Percentiles rank a stretch among this genome's conserved stretches.
Evolutionary conservation across 352 stramenopile species (phyloP).

Genomic region (Phytophthora podocarpi): DNA sequence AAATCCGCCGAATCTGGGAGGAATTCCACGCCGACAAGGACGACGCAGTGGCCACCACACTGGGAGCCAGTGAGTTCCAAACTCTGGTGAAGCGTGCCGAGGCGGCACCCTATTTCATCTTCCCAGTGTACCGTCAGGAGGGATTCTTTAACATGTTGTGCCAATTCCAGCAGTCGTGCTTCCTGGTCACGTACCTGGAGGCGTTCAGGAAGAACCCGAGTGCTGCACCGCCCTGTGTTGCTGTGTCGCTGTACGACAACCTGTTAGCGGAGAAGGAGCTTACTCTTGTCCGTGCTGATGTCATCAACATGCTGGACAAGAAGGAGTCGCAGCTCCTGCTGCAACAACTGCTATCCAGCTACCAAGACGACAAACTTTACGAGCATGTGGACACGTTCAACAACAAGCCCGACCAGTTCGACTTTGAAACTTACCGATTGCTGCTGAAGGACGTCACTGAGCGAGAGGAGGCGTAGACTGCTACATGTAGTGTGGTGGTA

Average conservation of each 20-base stretch:
- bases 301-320: slow-evolving; percentile 90
- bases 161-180: slow-evolving; percentile 91
- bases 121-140: slow-evolving; percentile 84
- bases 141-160: slow-evolving; percentile 91
- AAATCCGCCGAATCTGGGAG: slow-evolving; percentile 79
- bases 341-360: slow-evolving; percentile 64
- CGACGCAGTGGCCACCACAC: slow-evolving; percentile 65
- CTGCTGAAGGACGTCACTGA: slow-evolving; percentile 40
- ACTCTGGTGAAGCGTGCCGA: slow-evolving; percentile 55
- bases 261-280: slow-evolving; percentile 78
- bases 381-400: slow-evolving; percentile 88
- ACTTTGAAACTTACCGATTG: slow-evolving; percentile 80
- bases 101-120: slow-evolving; percentile 74
- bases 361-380: slow-evolving; percentile 72
- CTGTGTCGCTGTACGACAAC: slow-evolving; percentile 83
- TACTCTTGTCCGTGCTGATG: slow-evolving; percentile 73
- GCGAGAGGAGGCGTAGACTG: background rate
- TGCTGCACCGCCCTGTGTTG: slow-evolving; percentile 75
- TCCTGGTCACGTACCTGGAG: slow-evolving; percentile 87
- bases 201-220: slow-evolving; percentile 88
- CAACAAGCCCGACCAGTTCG: slow-evolving; percentile 80
- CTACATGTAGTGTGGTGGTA: background rate
- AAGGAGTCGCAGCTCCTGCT: slow-evolving; percentile 75
- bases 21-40: slow-evolving; percentile 81
- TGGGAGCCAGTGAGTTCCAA: slow-evolving; percentile 48